Base-by-base conservation (phyloP, 345 rosid genomes). In the Ailanthus altissimus region DNA sequence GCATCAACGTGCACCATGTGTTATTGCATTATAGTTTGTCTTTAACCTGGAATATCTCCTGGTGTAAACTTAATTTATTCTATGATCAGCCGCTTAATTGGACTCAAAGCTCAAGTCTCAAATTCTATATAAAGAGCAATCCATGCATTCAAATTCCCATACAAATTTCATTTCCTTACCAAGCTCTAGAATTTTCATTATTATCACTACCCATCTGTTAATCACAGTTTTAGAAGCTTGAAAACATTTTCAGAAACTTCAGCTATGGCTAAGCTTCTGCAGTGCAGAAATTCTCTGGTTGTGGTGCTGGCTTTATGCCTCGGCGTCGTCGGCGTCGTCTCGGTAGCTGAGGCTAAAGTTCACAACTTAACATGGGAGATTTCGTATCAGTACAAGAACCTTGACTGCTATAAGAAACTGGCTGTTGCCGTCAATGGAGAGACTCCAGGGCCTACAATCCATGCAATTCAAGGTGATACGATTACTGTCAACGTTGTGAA, bases 381-480 rank as follows among this genome's bases (percentile, higher is more conserved):
- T 1, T 67, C 59, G 16, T 81, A 81, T 21, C 59, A 67, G 64
- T 77, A 43, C 72, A 73, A 77, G 70, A 73, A 63, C 11, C 75
- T 60, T 8, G 78, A 77, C 57, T 73, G 80, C 70, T 73, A 59
- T 8, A 73, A 73, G 38, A 81, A 81, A 76, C 63, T 81, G 51
- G 26, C 42, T 16, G 45, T 81, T 26, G 70, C 83, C 71, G 77
- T 75, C 5, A 78, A 82, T 42, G 84, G 82, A 2, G n/a, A 8
- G 49, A 74, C 67, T n/a, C 84, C 79, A 8, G 72, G 84, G 1
- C 84, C 84, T 8, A 54, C 50, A 18, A 75, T 82, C 21, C n/a
- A 28, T 5, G 79, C 72, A 4, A 66, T 13, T 0, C 43, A 78
- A 53, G 82, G 82, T 28, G 84, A 79, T 58, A 78, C 73, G 0